Percentiles rank a stretch among this genome's conserved stretches.
phyloP scores from a whole-genome alignment of 495 filamentous ascomycete species.

The Penicillium robsamsonii region DNA sequence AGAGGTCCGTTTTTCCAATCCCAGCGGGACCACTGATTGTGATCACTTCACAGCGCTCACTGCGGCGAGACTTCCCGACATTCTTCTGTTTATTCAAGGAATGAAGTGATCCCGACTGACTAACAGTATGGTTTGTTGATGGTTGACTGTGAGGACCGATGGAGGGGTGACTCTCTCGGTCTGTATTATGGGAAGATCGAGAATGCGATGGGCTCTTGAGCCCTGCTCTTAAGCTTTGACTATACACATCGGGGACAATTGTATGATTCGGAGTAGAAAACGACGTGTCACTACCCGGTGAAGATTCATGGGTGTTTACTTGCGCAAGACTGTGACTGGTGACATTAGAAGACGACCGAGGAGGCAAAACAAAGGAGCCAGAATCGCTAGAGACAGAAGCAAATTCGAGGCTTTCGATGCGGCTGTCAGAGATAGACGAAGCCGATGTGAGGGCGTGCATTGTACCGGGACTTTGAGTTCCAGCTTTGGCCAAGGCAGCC shows the following conservation, averaged over 20 bases:
- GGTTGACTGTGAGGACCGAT: conserved; percentile 27
- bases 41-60: conserved; percentile 73
- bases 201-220: conserved; percentile 41
- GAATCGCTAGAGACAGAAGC: conserved; percentile 53
- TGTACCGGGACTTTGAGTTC: conserved; percentile 35
- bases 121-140: conserved; percentile 29
- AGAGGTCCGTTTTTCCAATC: conserved; percentile 78
- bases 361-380: conserved; percentile 48
- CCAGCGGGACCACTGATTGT: conserved; percentile 73
- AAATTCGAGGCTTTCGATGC: conserved; percentile 51
- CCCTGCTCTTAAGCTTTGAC: conserved; percentile 12
- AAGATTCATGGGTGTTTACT: conserved; percentile 38
- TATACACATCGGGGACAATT: conserved; percentile 11
- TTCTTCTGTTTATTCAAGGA: conserved; percentile 40
- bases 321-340: conserved; percentile 32
- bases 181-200: conserved; percentile 36
- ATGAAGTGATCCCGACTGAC: conserved; percentile 33
- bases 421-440: conserved; percentile 57
- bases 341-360: conserved; percentile 40
- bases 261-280: conserved; percentile 30
- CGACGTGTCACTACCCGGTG: conserved; percentile 36
- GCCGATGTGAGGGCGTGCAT: conserved; percentile 52
- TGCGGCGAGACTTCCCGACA: conserved; percentile 58
- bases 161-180: conserved; percentile 37
- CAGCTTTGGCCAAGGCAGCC: conserved; percentile 43